A percentile compares a stretch with the other conserved stretches of the same genome.
Evolutionary conservation across 805 yeast genomes (phyloP).

Genomic region (Wickerhamiella sergipiensis): DNA sequence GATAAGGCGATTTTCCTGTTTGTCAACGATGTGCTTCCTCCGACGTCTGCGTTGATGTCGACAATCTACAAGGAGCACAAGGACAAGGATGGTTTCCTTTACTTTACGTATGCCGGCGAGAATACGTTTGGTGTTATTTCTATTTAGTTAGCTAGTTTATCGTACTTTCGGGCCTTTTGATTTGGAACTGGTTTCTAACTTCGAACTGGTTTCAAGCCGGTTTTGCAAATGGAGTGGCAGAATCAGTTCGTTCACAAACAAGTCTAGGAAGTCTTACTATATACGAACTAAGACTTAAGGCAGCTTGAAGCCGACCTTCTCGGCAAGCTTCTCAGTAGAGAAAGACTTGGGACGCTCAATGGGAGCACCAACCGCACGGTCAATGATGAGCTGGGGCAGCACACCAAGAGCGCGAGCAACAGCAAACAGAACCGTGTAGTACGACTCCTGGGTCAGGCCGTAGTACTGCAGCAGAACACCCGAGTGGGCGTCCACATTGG

Average conservation of each 20-base stretch:
- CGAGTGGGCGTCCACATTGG: constrained; percentile 79
- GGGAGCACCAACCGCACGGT: constrained; percentile 69
- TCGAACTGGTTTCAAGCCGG: too few relatives aligned
- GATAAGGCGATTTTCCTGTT: constrained; percentile 97
- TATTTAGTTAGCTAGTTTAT: background rate
- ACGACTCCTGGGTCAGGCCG: constrained; percentile 68
- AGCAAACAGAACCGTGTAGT: constrained; percentile 79
- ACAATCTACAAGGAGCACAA: constrained; percentile 91
- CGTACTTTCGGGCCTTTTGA: too few relatives aligned
- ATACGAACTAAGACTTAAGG: constrained; percentile 1
- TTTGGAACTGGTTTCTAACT: too few relatives aligned
- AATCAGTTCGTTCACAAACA: too few relatives aligned
- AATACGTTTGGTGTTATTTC: constrained; percentile 71
- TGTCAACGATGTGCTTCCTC: constrained; percentile 93
- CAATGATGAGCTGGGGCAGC: constrained; percentile 70
- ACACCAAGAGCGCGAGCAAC: constrained; percentile 81
- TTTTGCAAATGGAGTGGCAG: too few relatives aligned
- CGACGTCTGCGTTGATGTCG: constrained; percentile 94
- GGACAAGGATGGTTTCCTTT: constrained; percentile 94
- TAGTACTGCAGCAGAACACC: constrained; percentile 77
- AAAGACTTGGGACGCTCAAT: constrained; percentile 86
- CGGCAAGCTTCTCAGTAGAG: constrained; percentile 85
- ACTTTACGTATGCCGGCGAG: constrained; percentile 92
- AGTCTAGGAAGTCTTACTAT: background rate
- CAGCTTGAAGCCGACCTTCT: constrained; percentile 27